Conservation (phyloP, 1,284 basidiomycete genomes). For the Butyriboletus appendiculatus region DNA sequence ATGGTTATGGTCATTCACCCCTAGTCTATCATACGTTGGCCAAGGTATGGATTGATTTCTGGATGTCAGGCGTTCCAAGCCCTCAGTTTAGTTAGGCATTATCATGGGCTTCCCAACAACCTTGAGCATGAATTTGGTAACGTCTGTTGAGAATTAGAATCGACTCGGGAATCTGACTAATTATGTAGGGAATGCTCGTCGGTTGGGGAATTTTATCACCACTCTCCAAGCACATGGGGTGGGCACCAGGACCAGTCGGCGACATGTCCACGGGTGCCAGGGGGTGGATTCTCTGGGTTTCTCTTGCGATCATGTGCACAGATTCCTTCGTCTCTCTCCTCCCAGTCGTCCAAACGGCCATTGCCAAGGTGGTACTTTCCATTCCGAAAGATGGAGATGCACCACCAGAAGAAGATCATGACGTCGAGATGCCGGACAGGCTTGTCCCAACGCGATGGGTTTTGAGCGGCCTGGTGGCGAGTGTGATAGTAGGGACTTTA, state of each 20-base stretch:
- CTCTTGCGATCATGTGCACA: constrained; percentile 92
- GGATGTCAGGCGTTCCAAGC: not conserved
- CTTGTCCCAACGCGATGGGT: constrained; percentile 86
- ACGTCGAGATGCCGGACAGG: constrained; percentile 77
- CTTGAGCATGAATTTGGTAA: constrained; percentile 86
- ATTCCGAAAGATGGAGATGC: constrained; percentile 17
- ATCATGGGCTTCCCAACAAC: constrained; percentile 98
- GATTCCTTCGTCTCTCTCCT: constrained; percentile 87
- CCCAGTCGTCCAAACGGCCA: constrained; percentile 62
- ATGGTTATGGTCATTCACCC: constrained; percentile 96
- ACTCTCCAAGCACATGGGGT: constrained; percentile 76
- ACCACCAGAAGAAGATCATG: constrained; percentile 52
- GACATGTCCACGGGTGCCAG: constrained; percentile 84
- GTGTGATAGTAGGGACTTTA: constrained; percentile 70
- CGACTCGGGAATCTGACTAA: constrained; percentile 2
- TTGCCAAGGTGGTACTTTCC: constrained; percentile 42
- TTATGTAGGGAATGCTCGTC: constrained; percentile 81
- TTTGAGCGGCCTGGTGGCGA: constrained; percentile 61
- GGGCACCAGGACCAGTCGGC: constrained; percentile 89
- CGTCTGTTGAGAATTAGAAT: constrained; percentile 11
- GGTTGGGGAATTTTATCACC: constrained; percentile 95
- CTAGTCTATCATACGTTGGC: constrained; percentile 88
- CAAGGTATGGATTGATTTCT: constrained; percentile 56
- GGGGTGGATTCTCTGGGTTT: constrained; percentile 95
- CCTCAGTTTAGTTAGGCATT: constrained; percentile 59